phyloP scores from a whole-genome alignment of 2,329 filamentous ascomycete genomes.

The Myotisia sp. region DNA sequence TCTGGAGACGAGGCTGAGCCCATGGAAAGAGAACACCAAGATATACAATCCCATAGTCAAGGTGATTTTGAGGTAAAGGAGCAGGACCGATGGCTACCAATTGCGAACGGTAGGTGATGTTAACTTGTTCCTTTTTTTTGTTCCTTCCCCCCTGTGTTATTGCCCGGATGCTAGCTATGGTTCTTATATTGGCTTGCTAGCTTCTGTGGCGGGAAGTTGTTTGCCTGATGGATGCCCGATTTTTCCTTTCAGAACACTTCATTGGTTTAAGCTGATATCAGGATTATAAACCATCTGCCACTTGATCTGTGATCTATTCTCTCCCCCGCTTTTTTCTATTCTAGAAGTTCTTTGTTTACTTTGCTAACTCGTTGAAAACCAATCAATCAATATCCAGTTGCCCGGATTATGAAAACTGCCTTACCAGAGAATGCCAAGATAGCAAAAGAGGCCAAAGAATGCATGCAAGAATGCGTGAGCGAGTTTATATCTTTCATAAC shows the following conservation, averaged over 20 bases:
- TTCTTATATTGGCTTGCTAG: neutral
- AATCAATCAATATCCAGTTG: constrained; percentile 61
- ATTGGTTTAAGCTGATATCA: too few species aligned
- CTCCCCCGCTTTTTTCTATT: too few species aligned
- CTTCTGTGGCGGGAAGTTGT: neutral
- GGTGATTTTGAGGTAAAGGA: constrained; percentile 99
- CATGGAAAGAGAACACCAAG: constrained; percentile 59
- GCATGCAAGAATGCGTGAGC: constrained; percentile 99
- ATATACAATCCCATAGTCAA: constrained; percentile 60
- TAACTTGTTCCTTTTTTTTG: constrained; percentile 14
- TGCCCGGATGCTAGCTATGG: too few species aligned
- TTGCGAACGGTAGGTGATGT: constrained; percentile 91
- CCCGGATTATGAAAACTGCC: constrained; percentile 96
- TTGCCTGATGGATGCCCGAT: too few species aligned
- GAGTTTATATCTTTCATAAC: constrained; percentile 99
- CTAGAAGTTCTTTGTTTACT: too few species aligned
- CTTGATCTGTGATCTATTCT: neutral
- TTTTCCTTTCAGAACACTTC: too few species aligned
- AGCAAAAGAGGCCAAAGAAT: constrained; percentile 96
- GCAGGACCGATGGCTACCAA: constrained; percentile 97
- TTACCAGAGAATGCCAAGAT: constrained; percentile 98
- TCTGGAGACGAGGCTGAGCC: constrained; percentile 82
- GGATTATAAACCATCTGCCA: too few species aligned
- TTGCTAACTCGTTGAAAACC: too few species aligned
- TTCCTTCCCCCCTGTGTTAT: constrained; percentile 6